Evolutionary conservation across 108 stramenopile genomes (phyloP).

Genomic region (Poteriospumella lacustris): DNA sequence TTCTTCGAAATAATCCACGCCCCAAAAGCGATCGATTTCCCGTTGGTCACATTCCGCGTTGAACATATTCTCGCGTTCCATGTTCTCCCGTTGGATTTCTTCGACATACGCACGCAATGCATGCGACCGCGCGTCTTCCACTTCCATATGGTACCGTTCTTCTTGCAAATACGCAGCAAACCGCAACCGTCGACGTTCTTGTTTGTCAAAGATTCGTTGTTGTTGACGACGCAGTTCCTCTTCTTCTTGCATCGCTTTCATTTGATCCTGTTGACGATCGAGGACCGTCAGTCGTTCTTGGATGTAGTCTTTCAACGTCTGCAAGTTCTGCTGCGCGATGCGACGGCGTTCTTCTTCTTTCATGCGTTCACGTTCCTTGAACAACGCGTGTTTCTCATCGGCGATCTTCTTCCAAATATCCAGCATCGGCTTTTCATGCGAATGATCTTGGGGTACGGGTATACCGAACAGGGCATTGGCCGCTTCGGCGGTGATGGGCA

Average conservation of each 20-base stretch:
- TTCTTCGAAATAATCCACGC: neutral
- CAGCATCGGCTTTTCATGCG: too few species aligned
- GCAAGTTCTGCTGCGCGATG: neutral
- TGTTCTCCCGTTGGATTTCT: neutral
- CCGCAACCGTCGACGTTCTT: neutral
- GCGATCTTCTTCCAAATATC: neutral
- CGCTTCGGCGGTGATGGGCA: neutral
- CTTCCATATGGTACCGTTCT: neutral
- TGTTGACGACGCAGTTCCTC: neutral
- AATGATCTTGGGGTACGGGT: too few species aligned
- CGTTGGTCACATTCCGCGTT: neutral
- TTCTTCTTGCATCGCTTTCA: neutral
- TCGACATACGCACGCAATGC: neutral
- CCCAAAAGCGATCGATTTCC: constrained; percentile 2
- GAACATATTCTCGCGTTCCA: neutral
- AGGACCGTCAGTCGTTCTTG: neutral
- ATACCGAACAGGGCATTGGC: too few species aligned
- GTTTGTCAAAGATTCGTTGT: neutral
- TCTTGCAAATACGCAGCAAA: neutral
- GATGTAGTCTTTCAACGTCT: neutral
- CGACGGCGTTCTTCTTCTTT: neutral
- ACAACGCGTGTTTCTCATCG: neutral
- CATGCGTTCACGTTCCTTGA: neutral
- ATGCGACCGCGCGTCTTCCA: neutral
- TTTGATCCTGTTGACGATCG: neutral